Evolutionary conservation across 2,329 filamentous ascomycete species (phyloP), one percentile per base, ranked within the genome.

Genomic region (Chaetomiaceae sp.): DNA sequence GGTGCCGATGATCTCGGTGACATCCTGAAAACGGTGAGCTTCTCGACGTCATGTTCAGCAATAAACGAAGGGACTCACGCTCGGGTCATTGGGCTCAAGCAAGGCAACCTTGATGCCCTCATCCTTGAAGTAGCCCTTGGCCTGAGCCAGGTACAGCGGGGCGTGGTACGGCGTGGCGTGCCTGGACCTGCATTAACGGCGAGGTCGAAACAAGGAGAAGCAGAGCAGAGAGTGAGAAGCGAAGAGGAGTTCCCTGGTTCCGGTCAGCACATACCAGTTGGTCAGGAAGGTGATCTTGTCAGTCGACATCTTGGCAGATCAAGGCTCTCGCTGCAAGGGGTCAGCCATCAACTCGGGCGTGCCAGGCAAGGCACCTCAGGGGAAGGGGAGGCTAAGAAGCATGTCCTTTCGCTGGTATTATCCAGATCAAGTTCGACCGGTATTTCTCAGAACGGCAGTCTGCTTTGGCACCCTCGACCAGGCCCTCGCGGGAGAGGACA

Each of bases 371-470:
- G 51, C 51, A 68, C 51, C 31, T 64, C 66, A 59, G 56, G 63
- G 66, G 64, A 53, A 55, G 66, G 65, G 66, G 69, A 51, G 68
- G 69, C 73, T 78, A 82, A 82, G 81, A 85, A 86, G 86, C 86
- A 89, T 85, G 82, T 89, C 83, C 86, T 89, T 89, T 85, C 87
- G 86, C 86, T 91, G 88, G 89, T 89, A 94, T 94, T 92, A 92
- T 91, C 89, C 88, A 89, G 88, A 87, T 88, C 85, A 89, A 89
- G 85, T 89, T 88, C 79, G 75, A 54, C 75, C 84, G 84, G 84
- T 88, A 85, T 87, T 80, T 88, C 84, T 87, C 83, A 87, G 83
- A 85, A 68, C 69, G 66, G 65, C 62, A 63, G 64, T 44, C 17
- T 43, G 45, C 45, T 31, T 42, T 11, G 42, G 29, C 19, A 22